phyloP scores from a whole-genome alignment of 2,329 filamentous ascomycete genomes.

The Pseudogymnoascus sp. region DNA sequence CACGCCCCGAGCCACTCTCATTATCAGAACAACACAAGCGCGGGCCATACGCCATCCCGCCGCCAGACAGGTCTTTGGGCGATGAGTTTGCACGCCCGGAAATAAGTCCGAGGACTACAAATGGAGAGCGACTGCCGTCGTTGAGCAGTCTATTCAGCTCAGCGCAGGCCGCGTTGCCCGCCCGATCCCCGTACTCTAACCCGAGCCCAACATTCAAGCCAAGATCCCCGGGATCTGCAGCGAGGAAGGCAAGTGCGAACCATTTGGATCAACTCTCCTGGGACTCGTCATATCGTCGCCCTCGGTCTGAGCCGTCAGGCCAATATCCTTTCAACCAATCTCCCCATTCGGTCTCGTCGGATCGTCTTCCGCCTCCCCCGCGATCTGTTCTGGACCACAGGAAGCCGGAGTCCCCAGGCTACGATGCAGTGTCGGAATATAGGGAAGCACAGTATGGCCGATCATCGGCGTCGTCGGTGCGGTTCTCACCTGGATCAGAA shows the following conservation, averaged over 20 bases:
- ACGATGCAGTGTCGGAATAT: constrained; percentile 18
- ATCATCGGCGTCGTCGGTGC: constrained; percentile 15
- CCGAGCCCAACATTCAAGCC: constrained; percentile 24
- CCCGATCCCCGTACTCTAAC: constrained; percentile 25
- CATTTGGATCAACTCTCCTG: constrained; percentile 21
- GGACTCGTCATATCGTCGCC: constrained; percentile 20
- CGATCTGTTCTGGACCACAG: constrained; percentile 12
- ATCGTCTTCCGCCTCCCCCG: constrained; percentile 20
- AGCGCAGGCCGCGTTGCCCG: constrained; percentile 11
- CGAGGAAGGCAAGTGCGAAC: constrained; percentile 20
- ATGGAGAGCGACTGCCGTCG: constrained; percentile 25
- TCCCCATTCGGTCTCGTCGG: constrained; percentile 10
- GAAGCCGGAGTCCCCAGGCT: constrained; percentile 24
- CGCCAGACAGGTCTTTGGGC: neutral
- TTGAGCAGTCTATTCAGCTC: constrained; percentile 27
- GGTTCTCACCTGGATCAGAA: constrained; percentile 25
- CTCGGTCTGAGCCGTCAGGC: constrained; percentile 14
- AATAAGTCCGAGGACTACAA: constrained; percentile 1
- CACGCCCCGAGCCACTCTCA: neutral
- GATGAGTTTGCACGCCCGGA: neutral
- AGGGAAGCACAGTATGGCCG: constrained; percentile 15
- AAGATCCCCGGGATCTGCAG: constrained; percentile 20
- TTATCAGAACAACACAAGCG: neutral
- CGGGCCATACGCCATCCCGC: neutral
- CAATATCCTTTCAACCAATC: constrained; percentile 13